Evolutionary conservation across 441 rosid genomes (phyloP), one percentile per base, ranked within the genome.

Genomic region (Arabidopsis hybrid): DNA sequence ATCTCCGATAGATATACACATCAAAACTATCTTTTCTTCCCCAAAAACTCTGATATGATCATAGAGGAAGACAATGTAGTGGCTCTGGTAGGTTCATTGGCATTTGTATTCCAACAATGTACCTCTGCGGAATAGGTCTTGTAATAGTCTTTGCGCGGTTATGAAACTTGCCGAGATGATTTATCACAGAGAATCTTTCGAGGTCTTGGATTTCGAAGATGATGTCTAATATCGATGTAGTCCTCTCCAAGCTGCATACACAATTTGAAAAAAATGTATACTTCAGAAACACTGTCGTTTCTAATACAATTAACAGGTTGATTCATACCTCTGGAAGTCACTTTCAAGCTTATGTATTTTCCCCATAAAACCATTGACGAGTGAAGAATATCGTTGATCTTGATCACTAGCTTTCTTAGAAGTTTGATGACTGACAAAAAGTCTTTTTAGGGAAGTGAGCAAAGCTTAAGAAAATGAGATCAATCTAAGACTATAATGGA

Each of bases 91-190:
- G 78, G 68, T 78, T 78, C 75, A 64, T 73, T 42, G 96, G 91
- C 80, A 86, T 75, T 46, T 87, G 89, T 62, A 82, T 49, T 21
- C 81, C 92, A 63, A 79, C 70, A 67, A 86, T 84, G 62, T 85
- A 82, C 81, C 88, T 81, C 75, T 83, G 93, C 10, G 81, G 88
- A 40, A 35, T 71, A 69, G 82, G 75, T 85, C 67, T 89, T 59
- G 76, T 83, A 60, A 75, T 38, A 67, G 71, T 73, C 60, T 75
- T 71, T 73, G 87, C 83, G 74, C 83, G 81, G 12, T 83, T 81
- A 73, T 91, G 95, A 76, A 90, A 93, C 82, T 78, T 85, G 60
- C 95, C 90, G 64, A 91, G 92, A 10, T 90, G 93, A 75, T 90
- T 91, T 58, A 91, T 88, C 26, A 91, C 85, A 18, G 87, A 79